These are phyloP conservation scores for Phytophthora meadii DNA, from an alignment of 352 stramenopile genomes.

Conservation along the genomic window DNA sequence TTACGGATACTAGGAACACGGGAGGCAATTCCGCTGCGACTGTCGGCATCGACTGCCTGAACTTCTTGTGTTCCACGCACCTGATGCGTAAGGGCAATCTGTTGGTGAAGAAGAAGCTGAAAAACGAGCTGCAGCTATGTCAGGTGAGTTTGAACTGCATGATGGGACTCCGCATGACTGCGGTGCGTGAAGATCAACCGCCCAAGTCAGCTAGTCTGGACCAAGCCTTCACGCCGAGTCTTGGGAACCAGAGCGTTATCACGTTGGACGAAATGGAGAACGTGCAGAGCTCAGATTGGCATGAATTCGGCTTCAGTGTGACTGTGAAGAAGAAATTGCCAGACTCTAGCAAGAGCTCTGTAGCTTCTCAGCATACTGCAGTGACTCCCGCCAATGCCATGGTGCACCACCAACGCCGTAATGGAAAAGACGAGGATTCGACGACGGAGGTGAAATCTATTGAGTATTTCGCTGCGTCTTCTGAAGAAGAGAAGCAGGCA, in stretches of 20 bases:
- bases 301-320: conserved; percentile 75
- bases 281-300: conserved; percentile 75
- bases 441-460: conserved; percentile 51
- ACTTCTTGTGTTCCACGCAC: conserved; percentile 88
- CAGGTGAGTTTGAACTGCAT: conserved; percentile 87
- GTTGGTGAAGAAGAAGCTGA: conserved; percentile 78
- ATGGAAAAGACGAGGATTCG: conserved; percentile 35
- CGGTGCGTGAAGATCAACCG: conserved; percentile 50
- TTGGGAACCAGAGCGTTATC: conserved; percentile 71
- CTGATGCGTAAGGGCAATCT: conserved; percentile 73
- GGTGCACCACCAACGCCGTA: conserved; percentile 43
- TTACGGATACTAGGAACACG: conserved; percentile 56
- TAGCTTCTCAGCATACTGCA: conserved; percentile 16
- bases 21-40: conserved; percentile 50
- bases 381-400: conserved; percentile 36
- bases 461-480: conserved; percentile 79
- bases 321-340: conserved; percentile 67
- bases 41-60: conserved; percentile 85
- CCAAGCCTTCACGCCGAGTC: conserved; percentile 60
- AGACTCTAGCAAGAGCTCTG: conserved; percentile 23
- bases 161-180: conserved; percentile 84
- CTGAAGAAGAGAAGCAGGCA: conserved; percentile 64
- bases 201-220: conserved; percentile 39
- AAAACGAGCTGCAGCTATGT: conserved; percentile 77
- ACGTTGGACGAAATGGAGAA: conserved; percentile 86